phyloP scores from a whole-genome alignment of 495 filamentous ascomycete species.

The Aspergillus wentii region DNA sequence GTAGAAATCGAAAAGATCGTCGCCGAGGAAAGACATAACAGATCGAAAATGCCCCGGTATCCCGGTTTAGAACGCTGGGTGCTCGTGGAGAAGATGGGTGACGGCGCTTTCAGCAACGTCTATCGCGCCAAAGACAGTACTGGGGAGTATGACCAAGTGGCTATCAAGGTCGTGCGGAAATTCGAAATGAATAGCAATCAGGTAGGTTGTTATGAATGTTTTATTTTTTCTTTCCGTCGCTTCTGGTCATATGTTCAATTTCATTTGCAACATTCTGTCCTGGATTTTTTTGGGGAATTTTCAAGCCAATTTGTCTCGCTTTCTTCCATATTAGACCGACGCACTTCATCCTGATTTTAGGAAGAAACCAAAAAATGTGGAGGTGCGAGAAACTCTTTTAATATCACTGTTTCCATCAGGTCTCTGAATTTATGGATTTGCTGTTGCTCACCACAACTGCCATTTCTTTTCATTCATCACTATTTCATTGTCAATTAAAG shows the following conservation, averaged over 20 bases:
- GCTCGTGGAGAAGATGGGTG: slow-evolving; percentile 95
- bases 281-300: slow-evolving; percentile 7
- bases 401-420: slow-evolving; percentile 12
- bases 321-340: slow-evolving; percentile 60
- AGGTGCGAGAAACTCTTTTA: slow-evolving; percentile 72
- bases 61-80: slow-evolving; percentile 89
- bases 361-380: slow-evolving; percentile 86
- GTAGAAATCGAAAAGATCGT: slow-evolving; percentile 74
- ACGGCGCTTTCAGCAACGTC: slow-evolving; percentile 98
- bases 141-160: slow-evolving; percentile 71
- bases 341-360: slow-evolving; percentile 92
- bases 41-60: slow-evolving; percentile 83
- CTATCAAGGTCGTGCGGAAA: slow-evolving; percentile 98
- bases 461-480: slow-evolving; percentile 4
- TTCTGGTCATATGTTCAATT: slow-evolving; percentile 14
- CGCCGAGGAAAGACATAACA: slow-evolving; percentile 81
- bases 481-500: slow-evolving; percentile 8
- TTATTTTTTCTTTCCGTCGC: slow-evolving; percentile 18
- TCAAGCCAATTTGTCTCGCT: slow-evolving; percentile 38
- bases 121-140: slow-evolving; percentile 77
- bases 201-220: too few species aligned
- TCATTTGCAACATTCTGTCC: too few species aligned
- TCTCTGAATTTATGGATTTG: slow-evolving; percentile 11
- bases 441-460: slow-evolving; percentile 6
- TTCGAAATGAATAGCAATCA: slow-evolving; percentile 98